A percentile compares a stretch with the other conserved stretches of the same genome.
phyloP scores from a whole-genome alignment of 2,329 filamentous ascomycete species.

The Fragosphaeria purpurea region DNA sequence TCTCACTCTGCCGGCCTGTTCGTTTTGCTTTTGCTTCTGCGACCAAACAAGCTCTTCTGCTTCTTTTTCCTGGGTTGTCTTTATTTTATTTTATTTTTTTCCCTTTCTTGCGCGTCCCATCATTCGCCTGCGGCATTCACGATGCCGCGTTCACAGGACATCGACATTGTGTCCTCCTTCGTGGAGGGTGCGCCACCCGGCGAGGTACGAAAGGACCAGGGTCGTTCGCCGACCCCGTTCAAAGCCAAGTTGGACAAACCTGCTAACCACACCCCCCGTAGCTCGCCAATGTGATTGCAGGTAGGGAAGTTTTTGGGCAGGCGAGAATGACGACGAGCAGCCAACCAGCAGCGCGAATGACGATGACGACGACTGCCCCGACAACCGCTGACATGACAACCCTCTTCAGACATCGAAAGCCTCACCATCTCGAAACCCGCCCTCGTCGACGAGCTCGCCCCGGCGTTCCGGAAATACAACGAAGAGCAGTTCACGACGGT shows the following conservation, averaged over 20 bases:
- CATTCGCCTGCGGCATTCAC: constrained; percentile 1
- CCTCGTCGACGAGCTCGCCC: constrained; percentile 61
- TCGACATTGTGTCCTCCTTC: constrained; percentile 68
- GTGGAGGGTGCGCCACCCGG: constrained; percentile 90
- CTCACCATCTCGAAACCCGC: constrained; percentile 61
- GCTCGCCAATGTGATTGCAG: constrained; percentile 40
- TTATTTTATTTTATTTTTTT: background rate
- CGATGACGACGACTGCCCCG: too few species aligned
- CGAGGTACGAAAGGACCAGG: constrained; percentile 52
- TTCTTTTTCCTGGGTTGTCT: background rate
- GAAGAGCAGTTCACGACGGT: constrained; percentile 85
- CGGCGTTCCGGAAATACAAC: constrained; percentile 90
- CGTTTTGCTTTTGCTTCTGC: too few species aligned
- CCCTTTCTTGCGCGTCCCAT: background rate
- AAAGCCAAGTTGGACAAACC: background rate
- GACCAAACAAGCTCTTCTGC: too few species aligned
- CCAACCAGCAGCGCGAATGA: too few species aligned
- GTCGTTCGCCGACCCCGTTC: too few species aligned
- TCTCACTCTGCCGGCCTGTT: too few species aligned
- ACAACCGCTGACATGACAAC: too few species aligned
- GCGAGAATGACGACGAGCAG: too few species aligned
- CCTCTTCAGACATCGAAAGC: constrained; percentile 68
- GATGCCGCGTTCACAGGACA: constrained; percentile 25
- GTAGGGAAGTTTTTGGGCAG: constrained; percentile 32
- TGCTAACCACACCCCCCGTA: constrained; percentile 1